Percentiles rank a stretch among this genome's conserved stretches.
phyloP scores from a whole-genome alignment of 352 stramenopile genomes.

The Labyrinthula sp. region DNA sequence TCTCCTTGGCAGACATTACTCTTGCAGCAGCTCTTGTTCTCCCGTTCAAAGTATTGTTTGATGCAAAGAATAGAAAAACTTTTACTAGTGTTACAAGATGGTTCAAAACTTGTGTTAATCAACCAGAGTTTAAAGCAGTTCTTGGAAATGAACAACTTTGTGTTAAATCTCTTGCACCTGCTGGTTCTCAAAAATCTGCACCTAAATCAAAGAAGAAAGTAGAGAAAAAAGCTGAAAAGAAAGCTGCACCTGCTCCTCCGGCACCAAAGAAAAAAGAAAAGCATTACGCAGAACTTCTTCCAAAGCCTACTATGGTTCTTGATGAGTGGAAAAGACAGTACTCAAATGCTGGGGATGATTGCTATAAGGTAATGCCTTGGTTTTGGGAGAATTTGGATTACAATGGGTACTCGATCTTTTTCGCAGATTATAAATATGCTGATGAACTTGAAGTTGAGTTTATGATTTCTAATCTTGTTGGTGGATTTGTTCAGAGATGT shows the following conservation, averaged over 20 bases:
- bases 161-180: constrained; percentile 39
- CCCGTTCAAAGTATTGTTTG: constrained; percentile 73
- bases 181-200: constrained; percentile 18
- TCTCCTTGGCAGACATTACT: constrained; percentile 75
- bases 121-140: constrained; percentile 68
- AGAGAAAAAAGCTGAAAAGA: constrained; percentile 38
- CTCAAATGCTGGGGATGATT: constrained; percentile 56
- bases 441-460: constrained; percentile 71
- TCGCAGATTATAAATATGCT: constrained; percentile 75
- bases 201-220: constrained; percentile 19
- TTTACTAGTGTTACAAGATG: constrained; percentile 63
- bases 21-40: constrained; percentile 63
- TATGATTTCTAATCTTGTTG: constrained; percentile 70
- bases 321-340: constrained; percentile 74
- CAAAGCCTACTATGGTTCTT: constrained; percentile 52
- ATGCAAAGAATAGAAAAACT: constrained; percentile 57
- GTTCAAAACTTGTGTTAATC: constrained; percentile 74
- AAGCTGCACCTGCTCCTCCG: constrained; percentile 37
- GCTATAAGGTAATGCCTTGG: constrained; percentile 56
- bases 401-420: constrained; percentile 65
- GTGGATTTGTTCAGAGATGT: constrained; percentile 67
- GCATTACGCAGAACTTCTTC: constrained; percentile 59
- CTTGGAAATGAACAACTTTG: constrained; percentile 62
- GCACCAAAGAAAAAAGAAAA: constrained; percentile 42
- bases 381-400: constrained; percentile 67